Conservation (phyloP, 192 early-diverging fungal species). For the Radiomyces spectabilis region DNA sequence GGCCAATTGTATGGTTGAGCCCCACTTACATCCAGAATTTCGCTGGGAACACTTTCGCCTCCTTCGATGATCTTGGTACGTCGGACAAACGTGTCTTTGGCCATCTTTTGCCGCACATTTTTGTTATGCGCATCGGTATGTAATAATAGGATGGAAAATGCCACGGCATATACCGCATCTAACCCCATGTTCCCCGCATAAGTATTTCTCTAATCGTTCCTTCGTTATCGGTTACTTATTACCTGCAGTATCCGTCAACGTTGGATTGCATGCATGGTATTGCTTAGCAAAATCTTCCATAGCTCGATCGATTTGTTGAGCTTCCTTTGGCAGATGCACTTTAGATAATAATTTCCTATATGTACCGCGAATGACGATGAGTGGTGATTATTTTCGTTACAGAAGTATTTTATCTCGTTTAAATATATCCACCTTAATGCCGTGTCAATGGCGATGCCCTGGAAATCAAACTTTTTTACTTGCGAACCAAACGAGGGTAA, state of each 20-base stretch:
- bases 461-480: constrained; percentile 24
- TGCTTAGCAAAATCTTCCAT: constrained; percentile 65
- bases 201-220: neutral
- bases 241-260: constrained; percentile 42
- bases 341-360: constrained; percentile 61
- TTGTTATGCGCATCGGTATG: constrained; percentile 87
- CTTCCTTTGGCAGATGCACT: constrained; percentile 70
- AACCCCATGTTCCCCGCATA: neutral
- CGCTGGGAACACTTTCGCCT: constrained; percentile 51
- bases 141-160: constrained; percentile 76
- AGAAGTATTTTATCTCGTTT: neutral
- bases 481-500: constrained; percentile 3
- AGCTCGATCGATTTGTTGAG: constrained; percentile 79
- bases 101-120: constrained; percentile 72
- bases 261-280: constrained; percentile 63
- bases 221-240: too few relatives aligned
- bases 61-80: constrained; percentile 65
- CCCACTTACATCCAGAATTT: constrained; percentile 64
- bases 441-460: constrained; percentile 25
- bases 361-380: neutral
- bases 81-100: constrained; percentile 69
- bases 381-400: neutral
- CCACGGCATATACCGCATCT: constrained; percentile 70
- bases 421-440: constrained; percentile 34
- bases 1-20: too few relatives aligned